These are phyloP conservation scores for Cercospora zeina DNA, from an alignment of 2,329 filamentous ascomycete species.

Conservation along the genomic window DNA sequence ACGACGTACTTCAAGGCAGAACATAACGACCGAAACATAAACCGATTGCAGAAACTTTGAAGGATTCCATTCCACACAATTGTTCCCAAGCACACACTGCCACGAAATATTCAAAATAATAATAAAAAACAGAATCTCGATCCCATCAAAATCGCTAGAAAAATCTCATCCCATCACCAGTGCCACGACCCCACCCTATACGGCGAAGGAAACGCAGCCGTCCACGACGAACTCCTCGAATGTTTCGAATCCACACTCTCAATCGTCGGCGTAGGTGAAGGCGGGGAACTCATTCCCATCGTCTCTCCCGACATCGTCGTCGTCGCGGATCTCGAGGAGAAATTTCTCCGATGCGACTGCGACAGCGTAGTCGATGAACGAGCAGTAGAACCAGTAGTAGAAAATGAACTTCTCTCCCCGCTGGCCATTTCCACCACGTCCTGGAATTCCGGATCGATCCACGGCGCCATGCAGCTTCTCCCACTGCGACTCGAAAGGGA, in stretches of 20 bases:
- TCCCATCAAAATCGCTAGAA: not conserved
- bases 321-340: not conserved
- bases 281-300: not conserved
- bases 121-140: too few relatives aligned
- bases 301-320: not conserved
- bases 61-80: too few relatives aligned
- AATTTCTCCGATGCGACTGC: not conserved
- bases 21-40: too few relatives aligned
- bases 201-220: not conserved
- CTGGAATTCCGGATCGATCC: slow-evolving; percentile 17
- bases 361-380: too few relatives aligned
- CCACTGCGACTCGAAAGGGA: slow-evolving; percentile 10
- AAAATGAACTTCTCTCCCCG: not conserved
- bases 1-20: too few relatives aligned
- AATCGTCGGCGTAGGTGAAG: slow-evolving; percentile 10
- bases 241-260: not conserved
- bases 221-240: not conserved
- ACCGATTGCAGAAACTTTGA: too few relatives aligned
- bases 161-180: not conserved
- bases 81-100: too few relatives aligned
- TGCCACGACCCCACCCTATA: not conserved
- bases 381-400: not conserved
- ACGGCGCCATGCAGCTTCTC: slow-evolving; percentile 10
- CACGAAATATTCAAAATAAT: too few relatives aligned
- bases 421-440: slow-evolving; percentile 12